Conservation (phyloP, 345 rosid species). For the Linum usitatissimum region DNA sequence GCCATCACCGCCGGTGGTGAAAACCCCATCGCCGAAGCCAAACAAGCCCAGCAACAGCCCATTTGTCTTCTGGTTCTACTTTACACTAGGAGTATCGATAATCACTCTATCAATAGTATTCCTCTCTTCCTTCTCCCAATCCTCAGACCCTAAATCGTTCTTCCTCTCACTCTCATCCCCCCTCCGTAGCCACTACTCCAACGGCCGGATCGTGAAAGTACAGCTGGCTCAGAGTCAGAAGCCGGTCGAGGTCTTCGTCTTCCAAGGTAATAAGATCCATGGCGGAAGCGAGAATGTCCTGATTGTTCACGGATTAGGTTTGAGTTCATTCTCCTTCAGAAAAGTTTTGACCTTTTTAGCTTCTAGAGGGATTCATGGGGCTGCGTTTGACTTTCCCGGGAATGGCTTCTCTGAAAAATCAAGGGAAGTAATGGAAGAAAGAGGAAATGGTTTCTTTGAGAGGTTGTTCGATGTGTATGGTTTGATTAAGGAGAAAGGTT, state of each 20-base stretch:
- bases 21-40: slow-evolving; percentile 18
- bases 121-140: slow-evolving; percentile 32
- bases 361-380: slow-evolving; percentile 50
- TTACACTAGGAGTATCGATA: slow-evolving; percentile 42
- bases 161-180: slow-evolving; percentile 60
- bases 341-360: slow-evolving; percentile 36
- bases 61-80: slow-evolving; percentile 79
- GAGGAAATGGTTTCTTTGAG: slow-evolving; percentile 36
- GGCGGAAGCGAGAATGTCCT: slow-evolving; percentile 40
- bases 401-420: slow-evolving; percentile 85
- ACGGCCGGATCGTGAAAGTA: slow-evolving; percentile 64
- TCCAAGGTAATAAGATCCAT: slow-evolving; percentile 26
- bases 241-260: slow-evolving; percentile 52
- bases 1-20: slow-evolving; percentile 14
- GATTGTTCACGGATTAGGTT: slow-evolving; percentile 68
- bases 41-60: slow-evolving; percentile 23
- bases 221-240: slow-evolving; percentile 35
- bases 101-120: slow-evolving; percentile 37
- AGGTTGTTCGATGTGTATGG: slow-evolving; percentile 54
- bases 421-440: slow-evolving; percentile 42
- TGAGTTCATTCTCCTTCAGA: slow-evolving; percentile 64
- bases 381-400: slow-evolving; percentile 89
- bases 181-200: slow-evolving; percentile 74
- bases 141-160: slow-evolving; percentile 66
- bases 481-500: slow-evolving; percentile 72